Conservation (phyloP, 768 basidiomycete genomes). For the Tubosaeta brunneosetosa region DNA sequence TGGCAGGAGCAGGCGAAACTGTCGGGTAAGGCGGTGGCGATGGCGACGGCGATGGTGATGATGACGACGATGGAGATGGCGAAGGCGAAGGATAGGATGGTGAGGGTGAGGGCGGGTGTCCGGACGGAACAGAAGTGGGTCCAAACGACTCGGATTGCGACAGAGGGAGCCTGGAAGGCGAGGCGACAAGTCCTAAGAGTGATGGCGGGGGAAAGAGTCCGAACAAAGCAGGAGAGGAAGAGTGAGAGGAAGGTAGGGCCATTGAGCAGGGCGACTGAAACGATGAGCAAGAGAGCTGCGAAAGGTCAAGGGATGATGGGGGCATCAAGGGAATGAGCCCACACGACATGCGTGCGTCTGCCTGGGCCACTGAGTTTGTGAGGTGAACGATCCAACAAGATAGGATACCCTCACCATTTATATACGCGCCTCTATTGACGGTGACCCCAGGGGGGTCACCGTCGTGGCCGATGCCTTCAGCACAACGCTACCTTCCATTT, state of each 20-base stretch:
- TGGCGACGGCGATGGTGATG: background rate
- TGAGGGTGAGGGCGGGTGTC: background rate
- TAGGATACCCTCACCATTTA: background rate
- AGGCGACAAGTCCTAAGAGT: no score
- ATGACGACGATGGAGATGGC: background rate
- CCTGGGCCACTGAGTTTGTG: background rate
- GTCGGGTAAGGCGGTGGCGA: background rate
- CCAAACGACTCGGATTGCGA: no score
- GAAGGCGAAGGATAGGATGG: background rate
- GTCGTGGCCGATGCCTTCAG: no score
- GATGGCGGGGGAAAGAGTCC: background rate
- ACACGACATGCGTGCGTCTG: background rate
- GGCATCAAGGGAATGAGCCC: background rate
- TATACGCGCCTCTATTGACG: background rate
- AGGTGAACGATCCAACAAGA: background rate
- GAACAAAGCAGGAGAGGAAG: no score
- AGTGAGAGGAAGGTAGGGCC: no score
- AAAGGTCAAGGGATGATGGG: background rate
- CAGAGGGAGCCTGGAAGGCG: no score
- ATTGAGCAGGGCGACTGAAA: background rate
- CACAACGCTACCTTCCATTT: background rate
- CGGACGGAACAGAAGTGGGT: no score
- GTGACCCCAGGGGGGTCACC: background rate
- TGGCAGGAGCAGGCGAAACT: background rate
- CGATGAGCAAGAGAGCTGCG: no score